phyloP scores from a whole-genome alignment of 139 green algal species.

The Prasinococcaceae sp. region DNA sequence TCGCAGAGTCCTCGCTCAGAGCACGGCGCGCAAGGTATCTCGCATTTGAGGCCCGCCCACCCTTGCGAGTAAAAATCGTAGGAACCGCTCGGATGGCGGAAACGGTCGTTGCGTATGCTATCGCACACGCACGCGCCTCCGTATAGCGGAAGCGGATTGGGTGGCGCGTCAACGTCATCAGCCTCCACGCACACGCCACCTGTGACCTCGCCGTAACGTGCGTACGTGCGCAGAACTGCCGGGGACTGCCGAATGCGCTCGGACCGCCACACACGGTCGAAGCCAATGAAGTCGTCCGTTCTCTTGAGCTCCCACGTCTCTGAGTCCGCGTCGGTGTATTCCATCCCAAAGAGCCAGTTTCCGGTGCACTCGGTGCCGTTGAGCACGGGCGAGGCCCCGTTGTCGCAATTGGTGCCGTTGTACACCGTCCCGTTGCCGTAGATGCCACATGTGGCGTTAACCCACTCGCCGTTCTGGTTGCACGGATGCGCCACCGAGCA shows the following conservation, averaged over 20 bases:
- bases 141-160: background rate
- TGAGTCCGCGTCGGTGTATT: background rate
- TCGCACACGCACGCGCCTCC: conserved; percentile 8
- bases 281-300: too few species aligned
- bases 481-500: conserved; percentile 12
- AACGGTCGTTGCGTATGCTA: background rate
- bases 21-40: conserved; percentile 11
- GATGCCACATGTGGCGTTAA: conserved; percentile 11
- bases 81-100: background rate
- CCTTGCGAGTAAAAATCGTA: conserved; percentile 14
- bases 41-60: conserved; percentile 6
- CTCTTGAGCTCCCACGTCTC: too few species aligned
- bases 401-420: background rate
- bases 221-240: too few species aligned
- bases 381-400: too few species aligned
- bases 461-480: conserved; percentile 6
- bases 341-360: background rate
- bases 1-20: conserved; percentile 9
- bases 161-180: too few species aligned
- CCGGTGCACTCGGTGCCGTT: conserved; percentile 5
- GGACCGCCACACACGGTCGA: too few species aligned
- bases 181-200: too few species aligned
- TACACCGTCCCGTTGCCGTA: background rate
- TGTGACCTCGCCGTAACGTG: too few species aligned
- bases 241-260: too few species aligned